phyloP scores from a whole-genome alignment of 768 basidiomycete species.

The Pulveroboletus sp. region DNA sequence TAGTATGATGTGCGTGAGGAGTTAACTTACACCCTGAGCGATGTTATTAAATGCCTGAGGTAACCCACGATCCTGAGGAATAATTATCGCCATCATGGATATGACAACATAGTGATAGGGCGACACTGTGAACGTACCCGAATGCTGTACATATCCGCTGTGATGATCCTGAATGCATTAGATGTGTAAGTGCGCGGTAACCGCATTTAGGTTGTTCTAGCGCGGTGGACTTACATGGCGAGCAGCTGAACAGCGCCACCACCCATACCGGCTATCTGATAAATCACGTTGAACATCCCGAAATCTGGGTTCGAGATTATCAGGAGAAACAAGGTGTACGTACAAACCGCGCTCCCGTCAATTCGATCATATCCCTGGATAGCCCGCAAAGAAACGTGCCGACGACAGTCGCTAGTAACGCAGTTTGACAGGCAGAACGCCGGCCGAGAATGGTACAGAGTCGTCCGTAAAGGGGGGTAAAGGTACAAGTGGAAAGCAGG shows the following conservation, averaged over 20 bases:
- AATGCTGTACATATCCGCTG: slow-evolving; percentile 19
- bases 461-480: slow-evolving; percentile 76
- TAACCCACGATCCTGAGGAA: slow-evolving; percentile 1
- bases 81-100: neutral
- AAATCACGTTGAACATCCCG: neutral
- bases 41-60: slow-evolving; percentile 43
- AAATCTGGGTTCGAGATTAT: neutral
- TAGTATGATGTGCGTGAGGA: neutral
- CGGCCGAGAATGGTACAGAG: slow-evolving; percentile 71
- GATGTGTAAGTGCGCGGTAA: neutral
- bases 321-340: slow-evolving; percentile 20
- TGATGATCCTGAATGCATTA: slow-evolving; percentile 14
- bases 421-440: slow-evolving; percentile 59
- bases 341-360: slow-evolving; percentile 59
- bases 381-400: slow-evolving; percentile 61
- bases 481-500: slow-evolving; percentile 71
- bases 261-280: slow-evolving; percentile 20
- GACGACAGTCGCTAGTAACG: slow-evolving; percentile 51
- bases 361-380: slow-evolving; percentile 50
- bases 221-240: slow-evolving; percentile 11
- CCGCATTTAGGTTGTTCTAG: no score
- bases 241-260: slow-evolving; percentile 20
- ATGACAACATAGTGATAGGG: no score
- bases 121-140: slow-evolving; percentile 4
- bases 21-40: slow-evolving; percentile 12